Conservation (phyloP, 345 rosid species). For the Alliaria petiolata region DNA sequence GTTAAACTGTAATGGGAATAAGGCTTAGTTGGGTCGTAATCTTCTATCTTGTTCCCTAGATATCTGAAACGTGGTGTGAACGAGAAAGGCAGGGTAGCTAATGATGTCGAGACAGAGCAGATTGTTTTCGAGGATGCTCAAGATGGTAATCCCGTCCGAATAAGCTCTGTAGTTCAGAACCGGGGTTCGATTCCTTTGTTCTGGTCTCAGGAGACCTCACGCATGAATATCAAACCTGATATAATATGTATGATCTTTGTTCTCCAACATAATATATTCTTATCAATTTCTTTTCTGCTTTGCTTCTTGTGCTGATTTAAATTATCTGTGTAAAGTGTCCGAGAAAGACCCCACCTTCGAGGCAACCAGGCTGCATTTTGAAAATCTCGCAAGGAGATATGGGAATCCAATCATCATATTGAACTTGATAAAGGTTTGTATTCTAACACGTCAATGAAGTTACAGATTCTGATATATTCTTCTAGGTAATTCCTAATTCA, state of each 20-base stretch:
- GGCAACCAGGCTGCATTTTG: constrained; percentile 92
- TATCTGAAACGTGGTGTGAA: constrained; percentile 92
- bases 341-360: constrained; percentile 65
- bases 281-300: not conserved
- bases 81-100: constrained; percentile 94
- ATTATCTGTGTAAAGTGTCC: constrained; percentile 54
- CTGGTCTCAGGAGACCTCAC: constrained; percentile 97
- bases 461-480: constrained; percentile 11
- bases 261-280: not conserved
- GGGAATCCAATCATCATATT: constrained; percentile 85
- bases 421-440: constrained; percentile 79
- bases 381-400: constrained; percentile 84
- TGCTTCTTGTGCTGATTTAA: constrained; percentile 26
- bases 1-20: not conserved
- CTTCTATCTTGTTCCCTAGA: constrained; percentile 38
- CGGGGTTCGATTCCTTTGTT: constrained; percentile 97
- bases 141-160: constrained; percentile 52
- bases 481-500: constrained; percentile 7
- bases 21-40: not conserved
- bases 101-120: constrained; percentile 99
- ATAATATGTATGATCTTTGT: constrained; percentile 62
- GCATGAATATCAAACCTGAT: constrained; percentile 83
- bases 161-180: constrained; percentile 90
- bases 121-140: constrained; percentile 79
- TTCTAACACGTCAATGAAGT: not conserved